Conservation (phyloP, 345 rosid species). For the Noccaea bulbosa region DNA sequence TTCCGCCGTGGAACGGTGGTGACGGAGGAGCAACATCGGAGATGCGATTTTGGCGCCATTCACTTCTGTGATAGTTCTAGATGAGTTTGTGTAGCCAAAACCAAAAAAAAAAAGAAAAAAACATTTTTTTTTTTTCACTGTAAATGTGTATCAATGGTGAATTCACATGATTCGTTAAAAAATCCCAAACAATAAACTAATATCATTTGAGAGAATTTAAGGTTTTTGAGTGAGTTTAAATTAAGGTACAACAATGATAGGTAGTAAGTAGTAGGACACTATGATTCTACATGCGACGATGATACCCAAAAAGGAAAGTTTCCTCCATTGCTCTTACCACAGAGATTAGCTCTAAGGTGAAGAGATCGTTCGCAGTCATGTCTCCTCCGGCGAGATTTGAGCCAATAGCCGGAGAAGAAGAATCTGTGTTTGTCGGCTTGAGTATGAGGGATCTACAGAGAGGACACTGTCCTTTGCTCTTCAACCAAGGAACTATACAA, state of each 20-base stretch:
- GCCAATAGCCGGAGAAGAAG: background rate
- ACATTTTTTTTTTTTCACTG: conserved; percentile 30
- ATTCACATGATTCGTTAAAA: conserved; percentile 35
- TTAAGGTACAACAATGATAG: background rate
- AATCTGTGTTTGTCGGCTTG: conserved; percentile 34
- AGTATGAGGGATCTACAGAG: conserved; percentile 61
- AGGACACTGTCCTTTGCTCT: conserved; percentile 68
- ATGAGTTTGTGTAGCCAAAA: conserved; percentile 39
- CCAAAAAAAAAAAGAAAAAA: background rate
- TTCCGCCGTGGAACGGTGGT: conserved; percentile 47
- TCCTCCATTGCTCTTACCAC: conserved; percentile 57
- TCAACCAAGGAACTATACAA: conserved; percentile 81
- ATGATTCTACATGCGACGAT: conserved; percentile 23
- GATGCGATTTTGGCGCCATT: conserved; percentile 48
- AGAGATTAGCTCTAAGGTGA: conserved; percentile 45
- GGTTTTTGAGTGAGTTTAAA: background rate
- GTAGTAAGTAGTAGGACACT: too few species aligned
- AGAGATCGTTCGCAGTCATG: conserved; percentile 36
- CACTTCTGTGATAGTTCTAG: conserved; percentile 49
- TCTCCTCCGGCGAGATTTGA: conserved; percentile 7
- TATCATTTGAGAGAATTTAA: conserved; percentile 13
- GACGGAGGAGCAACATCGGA: conserved; percentile 43
- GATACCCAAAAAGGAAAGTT: conserved; percentile 40
- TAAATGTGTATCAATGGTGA: conserved; percentile 41
- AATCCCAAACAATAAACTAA: conserved; percentile 28